Evolutionary conservation across 2,329 filamentous ascomycete genomes (phyloP), one percentile per base, ranked within the genome.

Genomic region (Fusarium sp.): DNA sequence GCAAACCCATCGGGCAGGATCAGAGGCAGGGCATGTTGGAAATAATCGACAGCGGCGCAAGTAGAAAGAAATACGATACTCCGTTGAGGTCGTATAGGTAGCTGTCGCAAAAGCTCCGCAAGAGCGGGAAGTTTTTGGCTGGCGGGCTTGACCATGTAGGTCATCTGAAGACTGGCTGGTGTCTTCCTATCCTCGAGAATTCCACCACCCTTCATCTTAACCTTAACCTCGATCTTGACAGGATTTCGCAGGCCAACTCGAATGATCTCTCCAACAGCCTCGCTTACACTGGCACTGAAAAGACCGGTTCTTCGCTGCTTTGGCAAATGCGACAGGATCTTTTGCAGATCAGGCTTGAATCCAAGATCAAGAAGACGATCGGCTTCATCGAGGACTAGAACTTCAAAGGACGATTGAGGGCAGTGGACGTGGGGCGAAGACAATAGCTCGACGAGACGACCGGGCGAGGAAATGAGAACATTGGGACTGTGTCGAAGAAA

Each of bases 241-340:
- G 96, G 96, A 79, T 99, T 98, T 37, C 96, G 87, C 69, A 98
- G 82, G 20, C 96, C 96, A 9, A 97, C 93, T 36, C 94, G 88
- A 53, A 99, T 94, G 56, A 99, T 91, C 77, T 97, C 92, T 67
- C 94, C 91, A 1, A 99, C 92, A 3, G 96, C 96, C 76, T 98
- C 96, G 73, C 92, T 96, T n/a, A 99, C 92, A 74, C 92, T 97
- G 13, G 96, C 96, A 75, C 93, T 97, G 80, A 98, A 99, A 0
- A 99, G 83, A 0, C 96, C 96, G 0, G 96, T 99, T 49, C 96
- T 87, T 52, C 96, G 86, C 78, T 99, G 96, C 77, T 99, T 99
- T 0, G 96, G 96, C 8, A 99, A 82, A 16, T 92, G 87, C 0
- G 89, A 88, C 23, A 99, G 82, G 40, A 98, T 97, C 57, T 89